These are phyloP conservation scores for Atkinsonella hypoxylon DNA, from an alignment of 2,329 filamentous ascomycete species.

Conservation along the genomic window DNA sequence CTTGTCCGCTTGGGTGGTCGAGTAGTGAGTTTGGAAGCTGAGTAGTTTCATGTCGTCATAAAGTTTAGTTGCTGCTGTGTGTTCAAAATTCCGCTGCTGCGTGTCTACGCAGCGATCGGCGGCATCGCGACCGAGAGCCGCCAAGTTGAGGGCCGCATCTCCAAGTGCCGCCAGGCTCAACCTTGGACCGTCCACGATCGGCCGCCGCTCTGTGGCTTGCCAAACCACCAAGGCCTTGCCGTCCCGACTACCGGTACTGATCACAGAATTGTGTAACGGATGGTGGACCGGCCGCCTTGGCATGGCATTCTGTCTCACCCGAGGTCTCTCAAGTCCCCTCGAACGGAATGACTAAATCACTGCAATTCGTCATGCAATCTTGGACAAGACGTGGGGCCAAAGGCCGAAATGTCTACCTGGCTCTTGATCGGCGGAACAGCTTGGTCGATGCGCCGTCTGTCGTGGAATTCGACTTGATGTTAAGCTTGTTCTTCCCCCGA, in stretches of 20 bases:
- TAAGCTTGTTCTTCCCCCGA: not conserved
- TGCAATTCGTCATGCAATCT: not conserved
- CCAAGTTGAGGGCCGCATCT: not conserved
- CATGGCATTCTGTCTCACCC: not conserved
- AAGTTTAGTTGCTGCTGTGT: constrained; percentile 11
- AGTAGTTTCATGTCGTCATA: constrained; percentile 26
- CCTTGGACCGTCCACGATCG: not conserved
- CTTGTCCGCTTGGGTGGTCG: constrained; percentile 14
- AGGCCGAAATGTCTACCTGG: not conserved
- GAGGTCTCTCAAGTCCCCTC: not conserved
- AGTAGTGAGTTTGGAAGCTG: constrained; percentile 22
- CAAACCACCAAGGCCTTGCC: not conserved
- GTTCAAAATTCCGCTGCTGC: no score
- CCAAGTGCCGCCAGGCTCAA: not conserved
- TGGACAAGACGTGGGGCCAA: not conserved
- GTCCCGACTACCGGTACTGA: not conserved
- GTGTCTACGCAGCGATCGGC: no score
- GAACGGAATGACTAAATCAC: not conserved
- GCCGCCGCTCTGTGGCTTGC: not conserved
- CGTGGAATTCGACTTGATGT: not conserved
- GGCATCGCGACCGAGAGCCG: not conserved
- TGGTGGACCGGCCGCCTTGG: not conserved
- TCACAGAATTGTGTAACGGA: not conserved
- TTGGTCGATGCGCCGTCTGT: not conserved
- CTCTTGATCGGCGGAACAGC: not conserved